phyloP scores from a whole-genome alignment of 306 rosid genomes.

The Heteromeles arbutifolia region DNA sequence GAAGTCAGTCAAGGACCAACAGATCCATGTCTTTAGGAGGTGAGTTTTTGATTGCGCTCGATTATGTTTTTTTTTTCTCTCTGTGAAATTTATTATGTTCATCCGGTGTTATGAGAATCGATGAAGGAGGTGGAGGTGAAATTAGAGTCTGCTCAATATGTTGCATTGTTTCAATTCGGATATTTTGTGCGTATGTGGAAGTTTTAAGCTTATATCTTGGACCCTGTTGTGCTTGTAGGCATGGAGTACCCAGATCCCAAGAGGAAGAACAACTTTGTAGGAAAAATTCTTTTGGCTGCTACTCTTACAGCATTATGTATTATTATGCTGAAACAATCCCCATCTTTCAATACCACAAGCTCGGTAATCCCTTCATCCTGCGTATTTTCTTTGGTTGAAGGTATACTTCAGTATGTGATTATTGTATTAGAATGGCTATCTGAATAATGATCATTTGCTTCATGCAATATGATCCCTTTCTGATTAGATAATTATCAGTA shows the following conservation, averaged over 20 bases:
- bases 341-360: slow-evolving; percentile 60
- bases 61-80: background rate
- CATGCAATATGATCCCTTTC: background rate
- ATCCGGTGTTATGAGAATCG: background rate
- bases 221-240: slow-evolving; percentile 39
- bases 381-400: background rate
- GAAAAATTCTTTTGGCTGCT: slow-evolving; percentile 73
- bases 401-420: background rate
- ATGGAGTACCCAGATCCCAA: slow-evolving; percentile 80
- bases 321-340: slow-evolving; percentile 75
- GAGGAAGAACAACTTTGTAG: slow-evolving; percentile 61
- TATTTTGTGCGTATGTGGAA: background rate
- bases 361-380: slow-evolving; percentile 42
- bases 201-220: background rate
- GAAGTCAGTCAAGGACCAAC: slow-evolving; percentile 59
- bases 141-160: background rate
- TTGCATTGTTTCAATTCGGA: background rate
- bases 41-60: slow-evolving; percentile 23
- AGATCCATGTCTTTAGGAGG: slow-evolving; percentile 86
- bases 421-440: background rate
- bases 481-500: background rate
- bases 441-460: background rate
- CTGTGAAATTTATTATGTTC: background rate
- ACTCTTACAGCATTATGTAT: slow-evolving; percentile 66
- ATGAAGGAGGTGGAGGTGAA: background rate